A percentile compares a stretch with the other conserved stretches of the same genome.
Conservation (phyloP, 768 basidiomycete genomes). For the Mycena crocata region DNA sequence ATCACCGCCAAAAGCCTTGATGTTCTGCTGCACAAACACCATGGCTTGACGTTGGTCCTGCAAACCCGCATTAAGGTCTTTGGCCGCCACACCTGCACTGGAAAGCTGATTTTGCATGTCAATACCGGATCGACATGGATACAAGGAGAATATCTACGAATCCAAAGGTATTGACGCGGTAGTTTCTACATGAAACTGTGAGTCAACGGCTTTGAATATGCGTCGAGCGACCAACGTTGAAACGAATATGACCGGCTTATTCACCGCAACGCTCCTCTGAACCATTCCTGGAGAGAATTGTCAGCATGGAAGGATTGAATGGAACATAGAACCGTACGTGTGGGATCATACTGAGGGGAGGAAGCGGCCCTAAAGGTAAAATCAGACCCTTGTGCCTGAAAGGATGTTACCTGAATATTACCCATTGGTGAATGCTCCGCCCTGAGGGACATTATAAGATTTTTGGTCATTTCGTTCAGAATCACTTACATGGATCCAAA, state of each 20-base stretch:
- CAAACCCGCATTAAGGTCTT: slow-evolving; percentile 70
- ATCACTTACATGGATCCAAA: slow-evolving; percentile 50
- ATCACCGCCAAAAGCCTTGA: slow-evolving; percentile 74
- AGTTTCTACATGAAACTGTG: slow-evolving; percentile 52
- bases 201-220: neutral
- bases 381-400: neutral
- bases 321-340: slow-evolving; percentile 47
- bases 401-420: neutral
- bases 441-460: slow-evolving; percentile 43
- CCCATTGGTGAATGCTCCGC: slow-evolving; percentile 57
- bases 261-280: slow-evolving; percentile 55
- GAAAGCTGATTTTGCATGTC: slow-evolving; percentile 50
- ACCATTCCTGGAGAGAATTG: slow-evolving; percentile 54
- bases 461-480: neutral
- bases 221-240: slow-evolving; percentile 50
- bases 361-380: slow-evolving; percentile 57
- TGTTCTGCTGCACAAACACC: slow-evolving; percentile 72
- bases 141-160: slow-evolving; percentile 52
- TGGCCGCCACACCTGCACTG: slow-evolving; percentile 54
- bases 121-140: neutral
- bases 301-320: neutral
- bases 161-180: slow-evolving; percentile 68
- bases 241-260: slow-evolving; percentile 69
- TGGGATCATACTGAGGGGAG: slow-evolving; percentile 55
- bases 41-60: slow-evolving; percentile 71